These are phyloP conservation scores for Primulina eburnea DNA, from an alignment of 257 asterid genomes.

Conservation along the genomic window DNA sequence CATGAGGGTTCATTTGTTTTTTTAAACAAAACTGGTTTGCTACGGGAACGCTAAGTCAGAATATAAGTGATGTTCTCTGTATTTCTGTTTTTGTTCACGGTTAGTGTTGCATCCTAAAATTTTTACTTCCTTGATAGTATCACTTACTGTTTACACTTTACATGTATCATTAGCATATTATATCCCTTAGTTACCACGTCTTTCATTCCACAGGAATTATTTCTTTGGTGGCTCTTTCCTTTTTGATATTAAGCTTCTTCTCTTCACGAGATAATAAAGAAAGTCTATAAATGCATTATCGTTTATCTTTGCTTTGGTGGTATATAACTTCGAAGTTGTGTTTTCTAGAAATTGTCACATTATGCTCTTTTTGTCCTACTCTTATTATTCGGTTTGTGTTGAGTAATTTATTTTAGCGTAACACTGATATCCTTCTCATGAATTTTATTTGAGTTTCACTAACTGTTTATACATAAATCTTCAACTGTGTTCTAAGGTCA, in stretches of 20 bases:
- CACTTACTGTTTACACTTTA: background rate
- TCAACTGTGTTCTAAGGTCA: slow-evolving; percentile 37
- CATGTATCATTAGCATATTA: background rate
- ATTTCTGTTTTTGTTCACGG: background rate
- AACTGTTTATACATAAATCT: slow-evolving; percentile 8
- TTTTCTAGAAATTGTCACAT: background rate
- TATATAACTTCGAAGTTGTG: background rate
- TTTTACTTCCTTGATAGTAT: background rate
- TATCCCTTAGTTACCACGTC: background rate
- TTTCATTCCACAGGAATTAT: background rate
- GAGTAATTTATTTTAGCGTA: slow-evolving; percentile 7
- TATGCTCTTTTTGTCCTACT: background rate
- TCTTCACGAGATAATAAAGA: background rate
- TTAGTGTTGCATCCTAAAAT: background rate
- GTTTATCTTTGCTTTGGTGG: background rate
- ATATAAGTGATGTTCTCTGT: background rate
- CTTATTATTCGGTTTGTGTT: background rate
- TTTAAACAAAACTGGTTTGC: background rate
- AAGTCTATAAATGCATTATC: background rate
- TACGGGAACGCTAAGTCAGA: background rate
- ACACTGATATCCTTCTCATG: slow-evolving; percentile 2
- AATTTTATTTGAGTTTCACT: slow-evolving; percentile 4
- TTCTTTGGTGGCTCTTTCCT: background rate
- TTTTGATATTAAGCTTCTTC: background rate
- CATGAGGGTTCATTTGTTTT: background rate